phyloP scores from a whole-genome alignment of 371 early-diverging fungal genomes.

The Mucor saturninus region DNA sequence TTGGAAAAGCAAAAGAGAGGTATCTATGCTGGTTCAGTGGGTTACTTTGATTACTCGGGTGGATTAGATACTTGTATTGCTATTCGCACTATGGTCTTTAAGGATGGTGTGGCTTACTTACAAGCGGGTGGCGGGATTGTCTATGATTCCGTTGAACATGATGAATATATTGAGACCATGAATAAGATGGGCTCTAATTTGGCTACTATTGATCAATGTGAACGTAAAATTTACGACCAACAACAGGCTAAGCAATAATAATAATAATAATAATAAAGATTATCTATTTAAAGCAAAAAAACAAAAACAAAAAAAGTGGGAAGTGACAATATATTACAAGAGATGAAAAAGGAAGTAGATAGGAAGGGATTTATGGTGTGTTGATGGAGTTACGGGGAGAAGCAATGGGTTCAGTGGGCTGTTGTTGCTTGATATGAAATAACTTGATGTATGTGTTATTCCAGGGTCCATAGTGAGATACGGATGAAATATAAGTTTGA shows the following conservation, averaged over 20 bases:
- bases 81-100: constrained; percentile 96
- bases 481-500: constrained; percentile 61
- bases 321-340: too few relatives aligned
- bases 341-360: too few relatives aligned
- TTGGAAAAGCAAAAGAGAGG: constrained; percentile 93
- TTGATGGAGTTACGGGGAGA: constrained; percentile 7
- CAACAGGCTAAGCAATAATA: constrained; percentile 31
- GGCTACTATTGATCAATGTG: constrained; percentile 84
- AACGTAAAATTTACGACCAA: constrained; percentile 54
- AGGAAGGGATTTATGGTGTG: background rate
- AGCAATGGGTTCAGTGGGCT: background rate
- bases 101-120: constrained; percentile 91
- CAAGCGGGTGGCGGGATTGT: constrained; percentile 97
- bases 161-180: constrained; percentile 94
- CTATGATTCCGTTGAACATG: constrained; percentile 88
- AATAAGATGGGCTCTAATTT: constrained; percentile 93
- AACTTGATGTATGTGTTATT: constrained; percentile 65
- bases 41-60: constrained; percentile 93
- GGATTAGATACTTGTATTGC: constrained; percentile 96
- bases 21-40: constrained; percentile 95
- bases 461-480: constrained; percentile 63
- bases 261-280: background rate
- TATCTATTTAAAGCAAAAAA: background rate
- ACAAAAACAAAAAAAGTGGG: background rate
- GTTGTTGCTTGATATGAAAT: constrained; percentile 58